A percentile compares a stretch with the other conserved stretches of the same genome.
phyloP scores from a whole-genome alignment of 2,329 filamentous ascomycete genomes.

The Rasamsonia emersonii region DNA sequence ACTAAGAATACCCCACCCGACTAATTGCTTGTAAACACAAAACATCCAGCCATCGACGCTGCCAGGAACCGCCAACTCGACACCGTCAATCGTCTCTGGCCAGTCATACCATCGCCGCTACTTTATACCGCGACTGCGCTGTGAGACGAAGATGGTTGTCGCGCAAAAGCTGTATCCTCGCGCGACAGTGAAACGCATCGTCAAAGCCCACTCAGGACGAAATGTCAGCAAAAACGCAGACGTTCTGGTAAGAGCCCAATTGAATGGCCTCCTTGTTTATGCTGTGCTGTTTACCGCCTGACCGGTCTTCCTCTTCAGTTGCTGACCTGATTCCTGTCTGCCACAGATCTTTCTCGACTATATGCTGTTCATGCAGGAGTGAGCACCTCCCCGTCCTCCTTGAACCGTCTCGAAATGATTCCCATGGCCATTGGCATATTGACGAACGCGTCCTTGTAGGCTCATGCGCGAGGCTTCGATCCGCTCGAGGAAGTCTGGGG shows the following conservation, averaged over 20 bases:
- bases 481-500: constrained; percentile 63
- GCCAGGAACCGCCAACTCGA: no score
- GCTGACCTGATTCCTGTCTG: not conserved
- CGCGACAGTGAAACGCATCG: constrained; percentile 75
- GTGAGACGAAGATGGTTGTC: constrained; percentile 55
- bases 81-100: no score
- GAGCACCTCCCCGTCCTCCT: constrained; percentile 17
- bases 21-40: no score
- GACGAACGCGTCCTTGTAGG: constrained; percentile 33
- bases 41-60: no score
- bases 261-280: not conserved
- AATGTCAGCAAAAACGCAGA: constrained; percentile 78
- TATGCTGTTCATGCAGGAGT: constrained; percentile 67
- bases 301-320: not conserved
- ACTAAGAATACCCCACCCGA: no score
- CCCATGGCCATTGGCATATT: not conserved
- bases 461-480: constrained; percentile 74
- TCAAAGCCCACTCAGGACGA: constrained; percentile 78
- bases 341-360: constrained; percentile 74
- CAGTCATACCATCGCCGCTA: no score
- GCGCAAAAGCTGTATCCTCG: constrained; percentile 74
- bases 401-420: not conserved
- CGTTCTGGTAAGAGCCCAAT: constrained; percentile 61
- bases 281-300: not conserved
- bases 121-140: not conserved